These are phyloP conservation scores for Paraglomus brasilianum DNA, from an alignment of 192 early-diverging fungal genomes.

Conservation along the genomic window DNA sequence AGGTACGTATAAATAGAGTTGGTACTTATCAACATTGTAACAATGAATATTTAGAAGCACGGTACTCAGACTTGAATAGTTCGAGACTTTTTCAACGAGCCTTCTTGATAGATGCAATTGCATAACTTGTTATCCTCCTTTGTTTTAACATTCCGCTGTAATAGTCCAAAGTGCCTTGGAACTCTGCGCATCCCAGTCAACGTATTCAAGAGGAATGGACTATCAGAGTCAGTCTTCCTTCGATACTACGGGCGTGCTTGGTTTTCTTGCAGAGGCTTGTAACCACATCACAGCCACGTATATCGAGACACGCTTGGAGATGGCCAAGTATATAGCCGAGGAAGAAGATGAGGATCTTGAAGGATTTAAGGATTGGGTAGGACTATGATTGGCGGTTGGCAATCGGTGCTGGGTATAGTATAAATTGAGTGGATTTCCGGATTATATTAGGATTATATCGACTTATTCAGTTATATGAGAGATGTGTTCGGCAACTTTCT, in stretches of 20 bases:
- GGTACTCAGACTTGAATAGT: not conserved
- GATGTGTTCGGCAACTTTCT: too few relatives aligned
- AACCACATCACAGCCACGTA: constrained; percentile 60
- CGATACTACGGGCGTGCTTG: not conserved
- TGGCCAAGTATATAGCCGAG: constrained; percentile 47
- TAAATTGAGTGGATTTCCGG: constrained; percentile 7
- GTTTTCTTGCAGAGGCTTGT: constrained; percentile 27
- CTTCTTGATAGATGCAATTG: not conserved
- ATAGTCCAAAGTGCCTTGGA: constrained; percentile 33
- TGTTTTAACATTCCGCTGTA: constrained; percentile 37
- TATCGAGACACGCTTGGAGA: constrained; percentile 59
- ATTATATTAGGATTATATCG: not conserved
- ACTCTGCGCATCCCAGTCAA: constrained; percentile 37
- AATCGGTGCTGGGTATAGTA: not conserved
- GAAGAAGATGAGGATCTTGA: constrained; percentile 56
- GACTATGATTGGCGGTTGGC: not conserved
- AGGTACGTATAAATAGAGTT: constrained; percentile 37
- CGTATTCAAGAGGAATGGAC: constrained; percentile 49
- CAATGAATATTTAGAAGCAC: too few relatives aligned
- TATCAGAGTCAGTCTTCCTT: constrained; percentile 24
- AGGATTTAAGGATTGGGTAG: constrained; percentile 59
- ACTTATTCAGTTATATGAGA: not conserved
- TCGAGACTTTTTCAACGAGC: not conserved
- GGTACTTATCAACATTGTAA: not conserved
- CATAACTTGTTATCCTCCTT: constrained; percentile 17